phyloP scores from a whole-genome alignment of 208 protist genomes.

The Crithidia bombi region DNA sequence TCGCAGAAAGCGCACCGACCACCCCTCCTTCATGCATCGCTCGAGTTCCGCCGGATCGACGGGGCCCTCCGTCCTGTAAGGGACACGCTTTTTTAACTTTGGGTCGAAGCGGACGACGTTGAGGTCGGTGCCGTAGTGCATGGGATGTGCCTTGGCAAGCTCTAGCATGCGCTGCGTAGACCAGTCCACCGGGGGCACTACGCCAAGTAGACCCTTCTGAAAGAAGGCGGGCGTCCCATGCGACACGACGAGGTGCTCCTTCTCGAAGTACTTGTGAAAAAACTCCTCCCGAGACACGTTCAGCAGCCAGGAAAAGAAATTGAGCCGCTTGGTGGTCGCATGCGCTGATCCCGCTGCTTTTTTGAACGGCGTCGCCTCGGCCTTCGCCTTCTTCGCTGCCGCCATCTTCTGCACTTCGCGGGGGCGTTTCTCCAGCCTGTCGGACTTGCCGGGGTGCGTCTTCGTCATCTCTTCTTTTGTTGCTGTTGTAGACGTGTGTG shows the following conservation, averaged over 20 bases:
- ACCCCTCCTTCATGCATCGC: conserved; percentile 68
- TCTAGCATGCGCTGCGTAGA: conserved; percentile 60
- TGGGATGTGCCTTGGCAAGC: conserved; percentile 26
- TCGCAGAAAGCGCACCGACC: conserved; percentile 85
- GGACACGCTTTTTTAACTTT: conserved; percentile 46
- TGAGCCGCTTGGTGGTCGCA: not conserved
- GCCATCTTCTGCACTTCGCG: not conserved
- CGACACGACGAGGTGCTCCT: conserved; percentile 56
- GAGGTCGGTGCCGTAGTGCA: conserved; percentile 52
- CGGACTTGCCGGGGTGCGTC: conserved; percentile 9
- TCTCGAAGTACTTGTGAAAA: conserved; percentile 82
- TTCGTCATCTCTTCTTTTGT: conserved; percentile 5
- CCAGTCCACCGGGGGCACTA: conserved; percentile 54
- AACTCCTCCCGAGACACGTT: conserved; percentile 62
- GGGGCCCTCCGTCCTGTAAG: conserved; percentile 35
- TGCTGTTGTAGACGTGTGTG: not conserved
- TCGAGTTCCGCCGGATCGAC: conserved; percentile 42
- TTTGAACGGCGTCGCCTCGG: not conserved
- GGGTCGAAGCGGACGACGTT: conserved; percentile 63
- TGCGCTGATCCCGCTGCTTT: not conserved
- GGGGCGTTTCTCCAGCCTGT: conserved; percentile 7
- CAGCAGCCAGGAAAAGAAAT: conserved; percentile 66
- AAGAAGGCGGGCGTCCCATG: conserved; percentile 53
- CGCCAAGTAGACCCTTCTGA: conserved; percentile 26
- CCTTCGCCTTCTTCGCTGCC: conserved; percentile 3